phyloP scores from a whole-genome alignment of 257 asterid genomes.

The Ligustrum vulgare region DNA sequence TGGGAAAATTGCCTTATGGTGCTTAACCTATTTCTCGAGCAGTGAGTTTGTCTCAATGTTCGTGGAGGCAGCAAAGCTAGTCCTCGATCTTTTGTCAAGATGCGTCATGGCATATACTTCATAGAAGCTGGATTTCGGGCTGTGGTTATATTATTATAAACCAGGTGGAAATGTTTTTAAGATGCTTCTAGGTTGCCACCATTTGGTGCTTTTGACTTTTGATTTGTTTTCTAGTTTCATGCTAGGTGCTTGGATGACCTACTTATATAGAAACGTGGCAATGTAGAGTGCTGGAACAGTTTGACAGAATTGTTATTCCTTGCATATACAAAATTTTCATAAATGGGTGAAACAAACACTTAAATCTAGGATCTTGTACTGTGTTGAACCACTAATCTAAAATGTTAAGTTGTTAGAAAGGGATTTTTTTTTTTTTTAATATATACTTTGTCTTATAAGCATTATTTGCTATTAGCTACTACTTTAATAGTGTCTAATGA shows the following conservation, averaged over 20 bases:
- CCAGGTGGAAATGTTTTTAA: slow-evolving; percentile 2
- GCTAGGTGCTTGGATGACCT: not conserved
- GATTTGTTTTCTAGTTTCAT: not conserved
- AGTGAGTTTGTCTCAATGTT: too few species aligned
- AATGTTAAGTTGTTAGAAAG: not conserved
- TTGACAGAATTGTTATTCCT: not conserved
- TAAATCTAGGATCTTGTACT: not conserved
- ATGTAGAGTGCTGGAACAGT: not conserved
- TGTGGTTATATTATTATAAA: too few species aligned
- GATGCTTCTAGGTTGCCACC: not conserved
- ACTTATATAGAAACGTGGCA: not conserved
- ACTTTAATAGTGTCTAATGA: not conserved
- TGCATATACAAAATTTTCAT: not conserved
- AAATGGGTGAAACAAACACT: not conserved
- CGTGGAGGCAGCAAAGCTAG: too few species aligned
- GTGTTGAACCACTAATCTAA: not conserved
- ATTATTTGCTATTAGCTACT: not conserved
- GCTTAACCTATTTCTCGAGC: too few species aligned
- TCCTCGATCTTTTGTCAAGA: too few species aligned
- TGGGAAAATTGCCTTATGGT: too few species aligned
- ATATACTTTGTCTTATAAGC: not conserved
- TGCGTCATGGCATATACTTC: too few species aligned
- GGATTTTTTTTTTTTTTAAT: not conserved
- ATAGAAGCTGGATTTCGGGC: too few species aligned
- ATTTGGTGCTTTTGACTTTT: not conserved